Conservation (phyloP, 306 rosid species). For the Vigna angularis region DNA sequence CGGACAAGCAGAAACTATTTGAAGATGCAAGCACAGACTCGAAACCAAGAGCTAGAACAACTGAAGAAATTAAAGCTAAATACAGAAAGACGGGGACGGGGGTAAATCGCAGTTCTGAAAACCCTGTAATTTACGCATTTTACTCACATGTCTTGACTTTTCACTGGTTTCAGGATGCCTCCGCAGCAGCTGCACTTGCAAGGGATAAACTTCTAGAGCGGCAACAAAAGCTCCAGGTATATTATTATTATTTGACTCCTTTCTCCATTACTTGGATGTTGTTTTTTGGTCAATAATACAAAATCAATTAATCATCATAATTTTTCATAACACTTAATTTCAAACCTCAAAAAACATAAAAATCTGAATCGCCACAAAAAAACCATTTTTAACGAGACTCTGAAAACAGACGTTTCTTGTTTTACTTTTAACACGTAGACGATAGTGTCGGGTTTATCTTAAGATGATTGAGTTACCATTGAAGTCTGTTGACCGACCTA, state of each 20-base stretch:
- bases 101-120: constrained; percentile 49
- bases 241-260: constrained; percentile 41
- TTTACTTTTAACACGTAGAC: not conserved
- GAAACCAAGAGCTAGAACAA: constrained; percentile 69
- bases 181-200: constrained; percentile 78
- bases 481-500: constrained; percentile 14
- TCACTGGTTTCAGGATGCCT: constrained; percentile 68
- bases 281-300: not conserved
- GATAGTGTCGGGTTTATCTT: constrained; percentile 37
- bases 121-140: constrained; percentile 31
- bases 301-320: no score
- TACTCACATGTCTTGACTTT: constrained; percentile 41
- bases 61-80: constrained; percentile 90
- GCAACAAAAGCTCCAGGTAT: constrained; percentile 82
- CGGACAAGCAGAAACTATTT: constrained; percentile 67
- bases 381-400: not conserved
- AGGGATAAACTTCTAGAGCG: constrained; percentile 80
- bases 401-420: constrained; percentile 5
- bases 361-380: constrained; percentile 22
- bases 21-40: constrained; percentile 57
- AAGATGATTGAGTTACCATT: constrained; percentile 20
- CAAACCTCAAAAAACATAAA: constrained; percentile 13
- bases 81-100: constrained; percentile 70
- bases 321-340: not conserved
- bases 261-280: constrained; percentile 21